Conservation (phyloP, 2,329 filamentous ascomycete genomes). For the Alternaria brassicicola region DNA sequence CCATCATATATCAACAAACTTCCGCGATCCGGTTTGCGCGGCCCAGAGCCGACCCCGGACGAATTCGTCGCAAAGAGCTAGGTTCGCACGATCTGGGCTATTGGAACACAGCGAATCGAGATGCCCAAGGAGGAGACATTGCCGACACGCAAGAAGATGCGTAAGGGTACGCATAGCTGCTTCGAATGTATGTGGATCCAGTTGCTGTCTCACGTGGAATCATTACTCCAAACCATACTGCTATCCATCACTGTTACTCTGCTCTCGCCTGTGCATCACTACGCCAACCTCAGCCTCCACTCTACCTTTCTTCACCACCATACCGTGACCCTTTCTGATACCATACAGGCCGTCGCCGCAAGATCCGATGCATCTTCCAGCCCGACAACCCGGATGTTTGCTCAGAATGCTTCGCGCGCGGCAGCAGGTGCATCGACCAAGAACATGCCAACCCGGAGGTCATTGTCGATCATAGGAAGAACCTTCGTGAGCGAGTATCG, state of each 20-base stretch:
- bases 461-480: conserved; percentile 52
- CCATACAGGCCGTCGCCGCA: conserved; percentile 54
- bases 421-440: conserved; percentile 55
- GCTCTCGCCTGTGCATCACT: conserved; percentile 5
- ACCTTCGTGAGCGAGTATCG: conserved; percentile 52
- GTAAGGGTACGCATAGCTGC: conserved; percentile 53
- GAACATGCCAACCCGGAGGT: conserved; percentile 50
- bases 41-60: conserved; percentile 21
- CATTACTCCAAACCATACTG: conserved; percentile 3
- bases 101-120: conserved; percentile 20
- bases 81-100: conserved; percentile 3
- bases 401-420: conserved; percentile 54
- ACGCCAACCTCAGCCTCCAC: conserved; percentile 3
- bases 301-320: neutral
- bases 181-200: conserved; percentile 50
- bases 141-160: conserved; percentile 50
- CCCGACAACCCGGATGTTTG: conserved; percentile 50
- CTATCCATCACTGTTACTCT: conserved; percentile 6
- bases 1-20: conserved; percentile 12
- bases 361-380: conserved; percentile 56
- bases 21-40: conserved; percentile 7
- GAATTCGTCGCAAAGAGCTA: conserved; percentile 25
- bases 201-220: conserved; percentile 7
- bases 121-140: conserved; percentile 48
- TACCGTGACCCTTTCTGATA: conserved; percentile 28